Conservation (phyloP, 176 grass and related monocot genomes). For the Triticum urartu region DNA sequence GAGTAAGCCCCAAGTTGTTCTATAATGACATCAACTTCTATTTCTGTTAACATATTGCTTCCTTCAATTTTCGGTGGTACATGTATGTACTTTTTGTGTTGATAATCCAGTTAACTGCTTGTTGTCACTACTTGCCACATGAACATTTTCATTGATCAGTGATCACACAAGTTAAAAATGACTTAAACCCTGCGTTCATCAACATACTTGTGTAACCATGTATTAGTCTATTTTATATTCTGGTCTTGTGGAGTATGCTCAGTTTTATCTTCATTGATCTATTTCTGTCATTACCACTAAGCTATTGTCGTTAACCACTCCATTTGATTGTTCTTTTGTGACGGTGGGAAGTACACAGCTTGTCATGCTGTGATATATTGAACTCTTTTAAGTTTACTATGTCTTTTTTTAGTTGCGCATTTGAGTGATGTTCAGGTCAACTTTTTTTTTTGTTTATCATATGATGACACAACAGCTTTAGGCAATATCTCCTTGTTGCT, state of each 20-base stretch:
- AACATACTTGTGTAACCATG: not conserved
- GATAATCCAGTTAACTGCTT: conserved; percentile 2
- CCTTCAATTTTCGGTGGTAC: conserved; percentile 6
- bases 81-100: conserved; percentile 11
- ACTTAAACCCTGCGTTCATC: not conserved
- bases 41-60: conserved; percentile 22
- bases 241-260: not conserved
- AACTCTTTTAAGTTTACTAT: not conserved
- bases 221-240: conserved; percentile 1
- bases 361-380: not conserved
- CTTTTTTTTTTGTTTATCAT: not conserved
- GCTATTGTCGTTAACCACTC: not conserved
- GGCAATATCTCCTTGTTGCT: not conserved
- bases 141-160: not conserved
- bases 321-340: conserved; percentile 15
- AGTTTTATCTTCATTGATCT: not conserved
- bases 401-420: not conserved
- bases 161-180: not conserved
- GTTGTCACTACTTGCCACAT: conserved; percentile 1
- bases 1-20: conserved; percentile 57
- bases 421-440: conserved; percentile 9
- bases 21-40: not conserved
- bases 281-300: not conserved
- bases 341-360: not conserved
- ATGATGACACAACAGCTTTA: not conserved